Percentiles rank a stretch among this genome's conserved stretches.
Conservation (phyloP, 257 asterid genomes). For the Leonotis leonurus region DNA sequence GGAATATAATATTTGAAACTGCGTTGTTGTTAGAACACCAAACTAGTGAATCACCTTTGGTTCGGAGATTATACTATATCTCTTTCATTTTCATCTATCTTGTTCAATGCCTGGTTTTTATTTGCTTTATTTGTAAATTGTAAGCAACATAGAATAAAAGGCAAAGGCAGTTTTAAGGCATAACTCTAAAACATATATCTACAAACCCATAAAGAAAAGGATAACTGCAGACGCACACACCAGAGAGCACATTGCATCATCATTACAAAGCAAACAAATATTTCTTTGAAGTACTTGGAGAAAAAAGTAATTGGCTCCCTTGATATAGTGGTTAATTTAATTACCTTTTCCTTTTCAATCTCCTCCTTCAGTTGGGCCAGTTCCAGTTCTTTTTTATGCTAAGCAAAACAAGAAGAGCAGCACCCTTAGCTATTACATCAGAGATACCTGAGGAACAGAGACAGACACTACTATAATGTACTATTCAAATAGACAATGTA, state of each 20-base stretch:
- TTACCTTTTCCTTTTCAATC: slow-evolving; percentile 81
- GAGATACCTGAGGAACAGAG: neutral
- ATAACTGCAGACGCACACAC: neutral
- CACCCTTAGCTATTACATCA: slow-evolving; percentile 15
- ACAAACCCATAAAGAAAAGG: neutral
- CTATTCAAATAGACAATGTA: slow-evolving; percentile 14
- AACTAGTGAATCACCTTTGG: neutral
- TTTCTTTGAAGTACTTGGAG: neutral
- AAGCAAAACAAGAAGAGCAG: slow-evolving; percentile 22
- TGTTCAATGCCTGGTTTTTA: too few relatives aligned
- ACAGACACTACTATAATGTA: neutral
- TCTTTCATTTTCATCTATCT: neutral
- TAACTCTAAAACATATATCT: neutral
- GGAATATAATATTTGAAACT: neutral
- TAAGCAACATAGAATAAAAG: too few relatives aligned
- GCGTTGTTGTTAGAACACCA: neutral
- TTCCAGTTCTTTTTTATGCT: slow-evolving; percentile 87
- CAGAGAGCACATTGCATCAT: neutral
- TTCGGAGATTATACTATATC: neutral
- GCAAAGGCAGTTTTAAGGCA: too few relatives aligned
- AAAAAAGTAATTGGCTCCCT: neutral
- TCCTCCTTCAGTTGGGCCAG: slow-evolving; percentile 62
- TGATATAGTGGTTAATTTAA: neutral
- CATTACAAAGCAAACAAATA: neutral
- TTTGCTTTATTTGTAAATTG: neutral